These are phyloP conservation scores for Rhododendron kiyosumense DNA, from an alignment of 148 eudicot species.

Conservation along the genomic window DNA sequence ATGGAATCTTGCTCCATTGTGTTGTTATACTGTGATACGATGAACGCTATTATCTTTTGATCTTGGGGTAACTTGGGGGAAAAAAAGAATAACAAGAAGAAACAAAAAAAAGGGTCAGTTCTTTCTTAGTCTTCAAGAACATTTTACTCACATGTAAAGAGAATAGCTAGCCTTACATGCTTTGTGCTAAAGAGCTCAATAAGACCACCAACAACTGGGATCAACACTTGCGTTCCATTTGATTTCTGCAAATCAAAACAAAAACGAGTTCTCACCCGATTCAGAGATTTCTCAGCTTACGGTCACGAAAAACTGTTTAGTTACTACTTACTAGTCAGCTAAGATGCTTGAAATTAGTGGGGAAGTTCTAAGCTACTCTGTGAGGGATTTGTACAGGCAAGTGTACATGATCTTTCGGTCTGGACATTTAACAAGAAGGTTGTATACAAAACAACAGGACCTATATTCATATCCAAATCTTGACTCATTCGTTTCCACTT, in stretches of 20 bases:
- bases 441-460: neutral
- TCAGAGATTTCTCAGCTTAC: neutral
- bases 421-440: neutral
- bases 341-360: neutral
- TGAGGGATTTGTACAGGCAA: neutral
- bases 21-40: constrained; percentile 29
- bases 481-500: neutral
- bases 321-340: neutral
- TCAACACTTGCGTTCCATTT: constrained; percentile 57
- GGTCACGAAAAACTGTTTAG: neutral
- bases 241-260: constrained; percentile 32
- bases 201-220: constrained; percentile 76
- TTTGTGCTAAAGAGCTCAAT: constrained; percentile 69
- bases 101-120: neutral
- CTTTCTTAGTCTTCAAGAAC: neutral
- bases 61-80: constrained; percentile 44
- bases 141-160: neutral
- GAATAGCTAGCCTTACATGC: constrained; percentile 36
- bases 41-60: constrained; percentile 40
- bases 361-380: neutral
- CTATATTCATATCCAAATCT: neutral
- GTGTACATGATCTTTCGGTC: neutral
- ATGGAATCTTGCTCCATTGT: constrained; percentile 23
- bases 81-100: neutral
- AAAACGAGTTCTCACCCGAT: neutral